Conservation (phyloP, 176 grass and related monocot genomes). For the Secale cereale region DNA sequence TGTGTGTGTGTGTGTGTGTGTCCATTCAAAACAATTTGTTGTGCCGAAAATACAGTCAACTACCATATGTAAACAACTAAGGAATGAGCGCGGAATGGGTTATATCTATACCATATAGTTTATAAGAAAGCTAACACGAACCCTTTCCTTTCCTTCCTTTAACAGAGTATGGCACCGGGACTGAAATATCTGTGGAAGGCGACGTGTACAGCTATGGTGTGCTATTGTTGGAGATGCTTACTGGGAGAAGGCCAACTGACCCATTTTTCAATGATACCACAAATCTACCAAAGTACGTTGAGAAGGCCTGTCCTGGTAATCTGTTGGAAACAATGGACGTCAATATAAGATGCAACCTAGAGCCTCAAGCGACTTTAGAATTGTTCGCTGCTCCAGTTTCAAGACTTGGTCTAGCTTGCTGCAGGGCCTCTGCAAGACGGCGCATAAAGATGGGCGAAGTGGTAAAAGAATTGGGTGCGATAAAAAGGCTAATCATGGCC, state of each 20-base stretch:
- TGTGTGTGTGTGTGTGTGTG: no score
- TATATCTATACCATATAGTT: background rate
- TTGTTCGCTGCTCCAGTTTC: background rate
- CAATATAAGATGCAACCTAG: background rate
- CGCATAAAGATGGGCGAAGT: background rate
- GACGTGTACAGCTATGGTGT: slow-evolving; percentile 38
- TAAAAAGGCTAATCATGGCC: background rate
- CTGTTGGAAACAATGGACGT: slow-evolving; percentile 9
- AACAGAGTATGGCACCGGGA: slow-evolving; percentile 22
- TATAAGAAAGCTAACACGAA: background rate
- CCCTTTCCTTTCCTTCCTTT: background rate
- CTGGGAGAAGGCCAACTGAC: slow-evolving; percentile 23
- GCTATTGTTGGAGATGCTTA: slow-evolving; percentile 31
- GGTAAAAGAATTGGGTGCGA: background rate
- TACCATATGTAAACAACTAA: background rate
- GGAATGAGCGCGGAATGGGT: background rate
- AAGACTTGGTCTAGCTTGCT: background rate
- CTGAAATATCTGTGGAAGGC: slow-evolving; percentile 13
- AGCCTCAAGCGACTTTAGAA: background rate
- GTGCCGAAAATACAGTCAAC: no score
- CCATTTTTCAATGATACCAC: background rate
- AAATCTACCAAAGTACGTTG: slow-evolving; percentile 17
- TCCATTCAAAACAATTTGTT: background rate
- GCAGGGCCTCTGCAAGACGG: background rate
- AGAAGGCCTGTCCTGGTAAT: slow-evolving; percentile 13